These are phyloP conservation scores for Sphagnurus paluster DNA, from an alignment of 1,284 basidiomycete species.

Conservation along the genomic window DNA sequence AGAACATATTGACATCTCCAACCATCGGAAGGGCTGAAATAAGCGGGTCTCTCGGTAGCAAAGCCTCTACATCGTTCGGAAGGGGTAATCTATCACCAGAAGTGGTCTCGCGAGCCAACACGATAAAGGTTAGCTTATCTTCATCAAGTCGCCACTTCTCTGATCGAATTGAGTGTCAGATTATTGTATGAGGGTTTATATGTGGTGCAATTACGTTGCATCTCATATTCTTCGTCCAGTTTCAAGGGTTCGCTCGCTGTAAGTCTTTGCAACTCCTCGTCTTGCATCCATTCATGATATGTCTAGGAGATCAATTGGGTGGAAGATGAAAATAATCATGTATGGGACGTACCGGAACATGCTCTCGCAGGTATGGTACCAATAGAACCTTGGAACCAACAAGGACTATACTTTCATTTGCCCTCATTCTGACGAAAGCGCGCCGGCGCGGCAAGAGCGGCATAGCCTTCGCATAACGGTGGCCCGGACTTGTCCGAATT, in stretches of 20 bases:
- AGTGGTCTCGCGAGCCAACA: conserved; percentile 51
- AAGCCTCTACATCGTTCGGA: neutral
- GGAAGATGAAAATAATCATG: neutral
- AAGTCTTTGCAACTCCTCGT: conserved; percentile 69
- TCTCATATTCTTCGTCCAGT: conserved; percentile 85
- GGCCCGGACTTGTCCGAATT: no score
- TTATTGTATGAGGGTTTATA: conserved; percentile 7
- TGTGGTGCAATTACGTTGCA: conserved; percentile 70
- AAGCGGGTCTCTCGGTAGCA: conserved; percentile 32
- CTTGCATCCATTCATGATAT: conserved; percentile 93
- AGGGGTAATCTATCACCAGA: conserved; percentile 3
- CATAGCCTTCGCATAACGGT: no score
- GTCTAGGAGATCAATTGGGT: conserved; percentile 43
- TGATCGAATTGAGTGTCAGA: conserved; percentile 29
- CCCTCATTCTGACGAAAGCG: conserved; percentile 16
- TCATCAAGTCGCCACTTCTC: conserved; percentile 86
- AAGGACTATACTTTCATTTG: conserved; percentile 28
- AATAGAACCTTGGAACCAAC: conserved; percentile 33
- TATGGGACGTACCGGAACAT: conserved; percentile 32
- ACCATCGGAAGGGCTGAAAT: conserved; percentile 68
- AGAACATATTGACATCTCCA: conserved; percentile 92
- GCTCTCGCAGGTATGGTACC: conserved; percentile 35
- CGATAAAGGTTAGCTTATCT: conserved; percentile 94
- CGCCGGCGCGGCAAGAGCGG: no score
- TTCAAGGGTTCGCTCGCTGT: conserved; percentile 88